Percentiles rank a stretch among this genome's conserved stretches.
Evolutionary conservation across 2,329 filamentous ascomycete species (phyloP).

Genomic region (Epichloe aotearoae): DNA sequence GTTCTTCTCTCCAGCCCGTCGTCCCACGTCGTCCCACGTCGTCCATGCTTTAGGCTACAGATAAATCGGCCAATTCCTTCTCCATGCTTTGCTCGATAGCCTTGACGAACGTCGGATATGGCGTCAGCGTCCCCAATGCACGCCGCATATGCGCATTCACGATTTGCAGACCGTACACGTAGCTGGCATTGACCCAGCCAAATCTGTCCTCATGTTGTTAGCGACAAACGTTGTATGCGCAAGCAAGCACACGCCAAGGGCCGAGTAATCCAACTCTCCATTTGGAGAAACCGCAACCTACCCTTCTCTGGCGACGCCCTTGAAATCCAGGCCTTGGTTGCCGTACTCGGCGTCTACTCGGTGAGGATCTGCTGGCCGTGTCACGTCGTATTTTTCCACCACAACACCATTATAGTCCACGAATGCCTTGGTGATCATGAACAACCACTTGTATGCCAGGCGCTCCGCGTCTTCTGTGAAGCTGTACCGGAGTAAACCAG

Average conservation of each 20-base stretch:
- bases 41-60: background rate
- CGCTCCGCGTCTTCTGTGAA: constrained; percentile 83
- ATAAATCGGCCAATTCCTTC: constrained; percentile 35
- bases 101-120: constrained; percentile 69
- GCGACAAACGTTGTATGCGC: too few species aligned
- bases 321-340: constrained; percentile 91
- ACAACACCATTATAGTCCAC: constrained; percentile 97
- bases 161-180: constrained; percentile 83
- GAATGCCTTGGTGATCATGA: constrained; percentile 97
- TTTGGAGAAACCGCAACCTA: constrained; percentile 34
- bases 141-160: constrained; percentile 81
- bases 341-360: constrained; percentile 94
- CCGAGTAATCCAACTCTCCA: too few species aligned
- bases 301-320: constrained; percentile 92
- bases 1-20: too few species aligned
- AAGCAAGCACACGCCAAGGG: too few species aligned
- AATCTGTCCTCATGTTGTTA: constrained; percentile 46
- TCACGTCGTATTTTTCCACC: constrained; percentile 98
- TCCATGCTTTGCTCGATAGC: constrained; percentile 45
- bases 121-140: constrained; percentile 75
- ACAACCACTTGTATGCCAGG: constrained; percentile 90
- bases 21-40: too few species aligned
- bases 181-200: constrained; percentile 97
- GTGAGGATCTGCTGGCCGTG: constrained; percentile 76
- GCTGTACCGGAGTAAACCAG: constrained; percentile 78